phyloP scores from a whole-genome alignment of 495 filamentous ascomycete genomes.

The Penicillium psychrofluorescens region DNA sequence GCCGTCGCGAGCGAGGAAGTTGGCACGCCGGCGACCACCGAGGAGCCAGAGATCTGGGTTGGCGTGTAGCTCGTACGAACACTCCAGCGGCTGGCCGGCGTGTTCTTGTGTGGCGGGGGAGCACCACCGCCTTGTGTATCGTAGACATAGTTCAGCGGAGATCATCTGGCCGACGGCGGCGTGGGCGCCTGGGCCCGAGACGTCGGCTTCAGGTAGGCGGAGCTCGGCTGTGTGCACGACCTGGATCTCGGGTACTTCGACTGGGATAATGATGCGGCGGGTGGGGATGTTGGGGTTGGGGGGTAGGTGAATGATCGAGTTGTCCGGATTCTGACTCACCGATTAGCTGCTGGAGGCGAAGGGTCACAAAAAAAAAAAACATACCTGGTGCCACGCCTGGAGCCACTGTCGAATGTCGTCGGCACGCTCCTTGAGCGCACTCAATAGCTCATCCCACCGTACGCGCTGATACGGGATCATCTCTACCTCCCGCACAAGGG shows the following conservation, averaged over 20 bases:
- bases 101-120: slow-evolving; percentile 29
- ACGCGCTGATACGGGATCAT: slow-evolving; percentile 29
- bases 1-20: slow-evolving; percentile 57
- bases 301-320: slow-evolving; percentile 30
- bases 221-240: slow-evolving; percentile 82
- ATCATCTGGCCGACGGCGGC: slow-evolving; percentile 63
- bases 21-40: slow-evolving; percentile 69
- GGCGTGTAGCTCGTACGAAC: slow-evolving; percentile 76
- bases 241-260: slow-evolving; percentile 79
- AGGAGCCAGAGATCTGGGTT: slow-evolving; percentile 75
- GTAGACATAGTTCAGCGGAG: slow-evolving; percentile 61
- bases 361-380: slow-evolving; percentile 7
- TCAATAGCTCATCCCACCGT: slow-evolving; percentile 35
- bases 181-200: slow-evolving; percentile 22
- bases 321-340: slow-evolving; percentile 9
- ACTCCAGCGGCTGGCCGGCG: slow-evolving; percentile 54
- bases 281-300: slow-evolving; percentile 21
- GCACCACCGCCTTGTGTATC: slow-evolving; percentile 76
- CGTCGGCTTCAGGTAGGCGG: slow-evolving; percentile 33
- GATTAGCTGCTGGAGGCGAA: not conserved
- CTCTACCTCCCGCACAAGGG: slow-evolving; percentile 37
- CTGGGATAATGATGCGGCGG: slow-evolving; percentile 47
- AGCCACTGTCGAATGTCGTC: slow-evolving; percentile 36
- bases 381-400: slow-evolving; percentile 41
- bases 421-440: slow-evolving; percentile 29